Evolutionary conservation across 83 land plant genomes (phyloP).

Genomic region (Thuja plicata): DNA sequence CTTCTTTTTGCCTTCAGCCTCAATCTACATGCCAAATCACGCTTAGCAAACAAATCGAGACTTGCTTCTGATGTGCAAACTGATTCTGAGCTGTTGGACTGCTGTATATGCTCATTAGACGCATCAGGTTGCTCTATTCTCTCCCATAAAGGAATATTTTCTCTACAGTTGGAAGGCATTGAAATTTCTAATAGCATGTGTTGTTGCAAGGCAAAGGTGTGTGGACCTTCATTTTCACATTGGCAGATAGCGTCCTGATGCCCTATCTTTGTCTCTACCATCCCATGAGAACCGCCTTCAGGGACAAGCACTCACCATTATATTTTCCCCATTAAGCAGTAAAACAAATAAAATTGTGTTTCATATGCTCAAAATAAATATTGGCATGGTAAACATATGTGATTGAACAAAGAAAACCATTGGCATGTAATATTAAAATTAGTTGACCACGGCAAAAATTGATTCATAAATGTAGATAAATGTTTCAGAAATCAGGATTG

Average conservation of each 20-base stretch:
- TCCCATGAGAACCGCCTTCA: slow-evolving; percentile 29
- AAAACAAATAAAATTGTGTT: neutral
- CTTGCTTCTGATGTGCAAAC: slow-evolving; percentile 62
- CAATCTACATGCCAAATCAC: slow-evolving; percentile 71
- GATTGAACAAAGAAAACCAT: too few relatives aligned
- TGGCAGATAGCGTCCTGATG: slow-evolving; percentile 5
- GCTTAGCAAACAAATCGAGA: slow-evolving; percentile 57
- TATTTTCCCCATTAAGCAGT: neutral
- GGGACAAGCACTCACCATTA: neutral
- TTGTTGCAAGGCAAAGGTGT: neutral
- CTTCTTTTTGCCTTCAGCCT: slow-evolving; percentile 82
- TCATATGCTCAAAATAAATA: neutral
- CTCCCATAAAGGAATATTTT: slow-evolving; percentile 48
- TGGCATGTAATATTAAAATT: too few relatives aligned
- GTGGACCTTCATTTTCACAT: slow-evolving; percentile 29
- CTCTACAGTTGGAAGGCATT: slow-evolving; percentile 25
- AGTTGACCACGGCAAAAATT: too few relatives aligned
- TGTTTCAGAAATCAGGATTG: too few relatives aligned
- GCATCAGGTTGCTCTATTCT: slow-evolving; percentile 56
- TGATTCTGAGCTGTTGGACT: slow-evolving; percentile 61
- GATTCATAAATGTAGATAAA: too few relatives aligned
- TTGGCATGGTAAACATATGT: too few relatives aligned
- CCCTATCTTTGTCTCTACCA: slow-evolving; percentile 22
- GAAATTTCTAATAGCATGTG: slow-evolving; percentile 30
- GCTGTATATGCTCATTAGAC: slow-evolving; percentile 41